phyloP scores from a whole-genome alignment of 2,329 filamentous ascomycete genomes.

The Neofusicoccum kwambonambiense region DNA sequence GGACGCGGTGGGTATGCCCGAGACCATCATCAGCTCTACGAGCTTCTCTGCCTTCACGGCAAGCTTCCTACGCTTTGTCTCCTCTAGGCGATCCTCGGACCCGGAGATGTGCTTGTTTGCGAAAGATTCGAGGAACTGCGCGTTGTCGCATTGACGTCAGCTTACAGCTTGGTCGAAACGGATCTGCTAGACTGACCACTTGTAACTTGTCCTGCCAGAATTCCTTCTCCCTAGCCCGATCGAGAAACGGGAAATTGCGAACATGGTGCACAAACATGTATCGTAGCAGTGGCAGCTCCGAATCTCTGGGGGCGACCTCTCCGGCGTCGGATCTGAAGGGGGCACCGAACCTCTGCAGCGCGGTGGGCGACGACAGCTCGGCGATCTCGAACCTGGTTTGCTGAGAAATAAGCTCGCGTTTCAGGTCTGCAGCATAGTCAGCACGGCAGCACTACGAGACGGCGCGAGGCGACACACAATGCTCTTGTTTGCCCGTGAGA shows the following conservation, averaged over 20 bases:
- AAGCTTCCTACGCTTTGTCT: slow-evolving; percentile 91
- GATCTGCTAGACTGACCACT: slow-evolving; percentile 60
- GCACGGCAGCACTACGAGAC: background rate
- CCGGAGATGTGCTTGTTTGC: slow-evolving; percentile 96
- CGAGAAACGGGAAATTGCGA: slow-evolving; percentile 94
- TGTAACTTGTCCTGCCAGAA: slow-evolving; percentile 99
- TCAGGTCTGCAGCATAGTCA: slow-evolving; percentile 65
- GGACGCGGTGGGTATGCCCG: slow-evolving; percentile 89
- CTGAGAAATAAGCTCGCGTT: slow-evolving; percentile 87
- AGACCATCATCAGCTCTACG: slow-evolving; percentile 99
- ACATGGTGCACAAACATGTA: slow-evolving; percentile 99
- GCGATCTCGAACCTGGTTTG: slow-evolving; percentile 88
- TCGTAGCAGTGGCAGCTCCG: slow-evolving; percentile 85
- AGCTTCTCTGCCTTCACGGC: slow-evolving; percentile 92
- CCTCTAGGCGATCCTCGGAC: slow-evolving; percentile 91
- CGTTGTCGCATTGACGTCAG: background rate
- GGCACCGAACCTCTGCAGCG: slow-evolving; percentile 89
- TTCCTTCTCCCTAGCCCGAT: slow-evolving; percentile 96
- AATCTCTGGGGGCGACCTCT: slow-evolving; percentile 89
- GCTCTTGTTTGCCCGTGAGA: slow-evolving; percentile 95
- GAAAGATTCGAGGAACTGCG: slow-evolving; percentile 91
- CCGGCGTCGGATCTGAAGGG: slow-evolving; percentile 91
- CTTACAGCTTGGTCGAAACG: slow-evolving; percentile 4
- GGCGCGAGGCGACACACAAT: slow-evolving; percentile 62
- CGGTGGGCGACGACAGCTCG: slow-evolving; percentile 92